These are phyloP conservation scores for Trichoderma koningii DNA, from an alignment of 2,329 filamentous ascomycete genomes.

Conservation along the genomic window DNA sequence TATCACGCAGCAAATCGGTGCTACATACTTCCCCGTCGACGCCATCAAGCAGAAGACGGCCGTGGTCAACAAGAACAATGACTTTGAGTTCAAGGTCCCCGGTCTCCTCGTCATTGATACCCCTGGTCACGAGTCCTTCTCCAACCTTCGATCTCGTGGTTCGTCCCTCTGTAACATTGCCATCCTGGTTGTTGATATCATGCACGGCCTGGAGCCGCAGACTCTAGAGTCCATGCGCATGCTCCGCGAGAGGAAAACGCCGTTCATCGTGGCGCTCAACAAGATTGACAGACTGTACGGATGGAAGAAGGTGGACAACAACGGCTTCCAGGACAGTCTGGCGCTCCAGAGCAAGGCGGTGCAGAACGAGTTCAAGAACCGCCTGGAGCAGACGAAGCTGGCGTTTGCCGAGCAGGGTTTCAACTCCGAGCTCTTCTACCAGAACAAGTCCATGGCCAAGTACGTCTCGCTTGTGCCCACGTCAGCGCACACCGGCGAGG, in stretches of 20 bases:
- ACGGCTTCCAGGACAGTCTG: constrained; percentile 93
- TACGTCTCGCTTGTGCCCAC: constrained; percentile 96
- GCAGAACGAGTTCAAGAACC: constrained; percentile 90
- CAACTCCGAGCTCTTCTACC: constrained; percentile 94
- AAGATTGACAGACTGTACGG: constrained; percentile 99
- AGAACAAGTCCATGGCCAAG: constrained; percentile 96
- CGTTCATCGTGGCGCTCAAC: constrained; percentile 98
- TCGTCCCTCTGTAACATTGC: constrained; percentile 99
- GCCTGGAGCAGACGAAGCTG: constrained; percentile 86
- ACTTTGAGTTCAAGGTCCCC: constrained; percentile 96
- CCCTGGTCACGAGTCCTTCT: constrained; percentile 99
- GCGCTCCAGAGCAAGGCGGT: constrained; percentile 88
- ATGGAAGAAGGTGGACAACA: constrained; percentile 99
- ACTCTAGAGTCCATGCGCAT: constrained; percentile 97
- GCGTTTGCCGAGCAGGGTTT: constrained; percentile 96
- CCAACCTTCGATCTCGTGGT: constrained; percentile 92
- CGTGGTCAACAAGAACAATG: constrained; percentile 87
- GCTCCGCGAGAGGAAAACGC: constrained; percentile 89
- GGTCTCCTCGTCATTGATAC: constrained; percentile 97
- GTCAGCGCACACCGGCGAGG: constrained; percentile 97
- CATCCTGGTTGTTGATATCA: constrained; percentile 98
- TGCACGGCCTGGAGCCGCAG: constrained; percentile 98
- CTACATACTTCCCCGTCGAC: constrained; percentile 97
- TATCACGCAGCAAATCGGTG: constrained; percentile 99
- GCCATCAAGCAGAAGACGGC: constrained; percentile 89